Conservation (phyloP, 257 asterid genomes). For the Petunia axillaris region DNA sequence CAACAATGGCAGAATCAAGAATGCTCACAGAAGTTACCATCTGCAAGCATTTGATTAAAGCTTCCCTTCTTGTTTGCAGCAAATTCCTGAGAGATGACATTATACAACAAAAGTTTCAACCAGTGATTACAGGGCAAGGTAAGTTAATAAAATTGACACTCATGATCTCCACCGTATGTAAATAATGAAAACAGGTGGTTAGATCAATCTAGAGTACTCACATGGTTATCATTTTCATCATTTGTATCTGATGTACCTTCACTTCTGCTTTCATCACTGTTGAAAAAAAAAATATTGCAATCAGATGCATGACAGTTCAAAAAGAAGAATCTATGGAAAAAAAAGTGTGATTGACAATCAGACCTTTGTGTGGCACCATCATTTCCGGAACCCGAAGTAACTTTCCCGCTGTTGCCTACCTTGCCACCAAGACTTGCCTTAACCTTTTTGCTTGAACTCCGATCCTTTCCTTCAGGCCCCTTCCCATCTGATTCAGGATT, state of each 20-base stretch:
- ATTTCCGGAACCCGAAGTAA: conserved; percentile 83
- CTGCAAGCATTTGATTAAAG: conserved; percentile 94
- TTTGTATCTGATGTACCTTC: conserved; percentile 87
- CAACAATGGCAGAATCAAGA: conserved; percentile 4
- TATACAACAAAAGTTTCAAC: conserved; percentile 12
- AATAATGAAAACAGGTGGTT: conserved; percentile 9
- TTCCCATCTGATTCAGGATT: conserved; percentile 64
- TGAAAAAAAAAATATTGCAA: conserved; percentile 36
- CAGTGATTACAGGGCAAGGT: conserved; percentile 1
- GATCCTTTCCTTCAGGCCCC: conserved; percentile 65
- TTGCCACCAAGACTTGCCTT: conserved; percentile 60
- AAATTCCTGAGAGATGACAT: conserved; percentile 52
- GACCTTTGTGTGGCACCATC: conserved; percentile 90
- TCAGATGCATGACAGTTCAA: conserved; percentile 25
- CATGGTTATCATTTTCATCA: conserved; percentile 76
- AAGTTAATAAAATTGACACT: background rate
- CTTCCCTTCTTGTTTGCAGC: conserved; percentile 82
- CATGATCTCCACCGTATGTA: conserved; percentile 1
- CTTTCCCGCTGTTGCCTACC: conserved; percentile 63
- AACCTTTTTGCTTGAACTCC: conserved; percentile 54
- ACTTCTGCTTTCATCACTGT: conserved; percentile 89
- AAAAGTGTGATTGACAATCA: conserved; percentile 15
- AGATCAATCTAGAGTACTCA: conserved; percentile 27
- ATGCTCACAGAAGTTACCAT: conserved; percentile 53
- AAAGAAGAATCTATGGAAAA: conserved; percentile 17